phyloP scores from a whole-genome alignment of 441 rosid species.

The Rhodomyrtus psidioides region DNA sequence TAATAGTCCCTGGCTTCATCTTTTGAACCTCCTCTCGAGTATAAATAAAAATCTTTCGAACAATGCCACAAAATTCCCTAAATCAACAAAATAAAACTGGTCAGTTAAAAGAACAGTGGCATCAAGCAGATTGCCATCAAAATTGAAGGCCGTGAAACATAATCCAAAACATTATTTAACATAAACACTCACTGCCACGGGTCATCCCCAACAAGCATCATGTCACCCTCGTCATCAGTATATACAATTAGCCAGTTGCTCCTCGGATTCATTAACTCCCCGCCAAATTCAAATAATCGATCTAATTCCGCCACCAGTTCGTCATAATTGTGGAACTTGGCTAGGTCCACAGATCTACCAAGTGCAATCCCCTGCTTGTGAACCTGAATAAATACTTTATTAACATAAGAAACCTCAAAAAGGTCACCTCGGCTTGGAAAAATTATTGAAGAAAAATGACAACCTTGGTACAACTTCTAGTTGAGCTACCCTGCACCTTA shows the following conservation, averaged over 20 bases:
- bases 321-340: conserved; percentile 64
- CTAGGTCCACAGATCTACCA: conserved; percentile 93
- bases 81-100: neutral
- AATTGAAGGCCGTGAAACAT: neutral
- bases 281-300: conserved; percentile 74
- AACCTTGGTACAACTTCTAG: conserved; percentile 86
- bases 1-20: conserved; percentile 65
- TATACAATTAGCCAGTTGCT: conserved; percentile 81
- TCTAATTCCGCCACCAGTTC: conserved; percentile 87
- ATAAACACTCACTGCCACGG: conserved; percentile 86
- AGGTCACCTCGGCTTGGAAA: neutral
- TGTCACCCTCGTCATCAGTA: conserved; percentile 93
- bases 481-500: conserved; percentile 35
- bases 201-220: conserved; percentile 99
- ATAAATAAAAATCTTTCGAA: conserved; percentile 67
- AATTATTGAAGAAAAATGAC: neutral
- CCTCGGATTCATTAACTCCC: conserved; percentile 57
- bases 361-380: conserved; percentile 91
- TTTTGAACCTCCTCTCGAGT: conserved; percentile 92
- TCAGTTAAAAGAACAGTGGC: neutral
- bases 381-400: conserved; percentile 38
- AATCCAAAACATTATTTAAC: neutral
- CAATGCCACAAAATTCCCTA: conserved; percentile 98
- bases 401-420: neutral
- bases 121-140: neutral